Conservation (phyloP, 768 basidiomycete genomes). For the Leccinellum albellum region DNA sequence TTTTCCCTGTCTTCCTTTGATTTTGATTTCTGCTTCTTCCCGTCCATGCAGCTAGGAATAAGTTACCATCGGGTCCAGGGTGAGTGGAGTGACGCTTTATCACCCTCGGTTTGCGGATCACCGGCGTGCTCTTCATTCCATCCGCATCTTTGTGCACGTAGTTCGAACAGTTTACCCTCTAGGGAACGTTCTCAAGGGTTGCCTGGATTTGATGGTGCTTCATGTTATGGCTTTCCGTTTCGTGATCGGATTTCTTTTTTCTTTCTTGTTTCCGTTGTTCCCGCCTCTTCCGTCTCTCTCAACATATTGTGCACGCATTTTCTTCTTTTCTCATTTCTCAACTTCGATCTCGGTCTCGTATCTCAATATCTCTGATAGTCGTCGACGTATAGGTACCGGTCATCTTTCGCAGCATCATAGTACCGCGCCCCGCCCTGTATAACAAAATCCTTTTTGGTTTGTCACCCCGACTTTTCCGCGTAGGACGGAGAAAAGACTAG, state of each 20-base stretch:
- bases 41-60: not conserved
- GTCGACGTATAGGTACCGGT: not conserved
- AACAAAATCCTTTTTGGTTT: not conserved
- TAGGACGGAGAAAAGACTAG: not conserved
- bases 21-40: not conserved
- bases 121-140: not conserved
- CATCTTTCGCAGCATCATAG: not conserved
- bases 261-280: not conserved
- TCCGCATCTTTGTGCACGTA: not conserved
- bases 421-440: not conserved
- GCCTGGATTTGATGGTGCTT: not conserved
- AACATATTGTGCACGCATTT: not conserved
- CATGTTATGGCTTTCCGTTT: not conserved
- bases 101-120: not conserved
- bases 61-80: not conserved
- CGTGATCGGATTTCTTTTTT: not conserved
- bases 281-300: not conserved
- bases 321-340: not conserved
- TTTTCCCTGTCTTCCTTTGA: not conserved
- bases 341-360: not conserved
- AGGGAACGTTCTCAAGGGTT: not conserved
- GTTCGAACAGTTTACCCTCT: not conserved
- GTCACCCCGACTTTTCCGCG: not conserved
- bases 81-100: not conserved
- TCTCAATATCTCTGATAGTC: not conserved